These are phyloP conservation scores for Teunomyces aglyptinius DNA, from an alignment of 805 yeast species.

Conservation along the genomic window DNA sequence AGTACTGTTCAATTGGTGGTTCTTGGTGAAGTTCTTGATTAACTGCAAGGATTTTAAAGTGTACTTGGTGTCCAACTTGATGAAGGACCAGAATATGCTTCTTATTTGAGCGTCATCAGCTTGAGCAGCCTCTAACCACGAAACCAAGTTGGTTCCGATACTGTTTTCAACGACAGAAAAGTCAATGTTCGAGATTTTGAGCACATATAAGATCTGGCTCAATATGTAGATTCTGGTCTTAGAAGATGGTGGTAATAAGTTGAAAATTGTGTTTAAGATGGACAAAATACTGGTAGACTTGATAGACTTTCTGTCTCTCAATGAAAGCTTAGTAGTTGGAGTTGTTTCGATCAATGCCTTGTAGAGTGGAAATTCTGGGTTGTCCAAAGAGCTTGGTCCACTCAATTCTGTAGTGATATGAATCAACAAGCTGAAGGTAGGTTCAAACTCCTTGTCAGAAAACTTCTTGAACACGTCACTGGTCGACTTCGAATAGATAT, in stretches of 20 bases:
- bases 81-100: conserved; percentile 36
- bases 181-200: conserved; percentile 27
- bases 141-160: conserved; percentile 34
- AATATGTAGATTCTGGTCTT: conserved; percentile 30
- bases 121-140: conserved; percentile 34
- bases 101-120: conserved; percentile 29
- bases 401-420: conserved; percentile 32
- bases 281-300: conserved; percentile 42
- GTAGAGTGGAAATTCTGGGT: conserved; percentile 20
- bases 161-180: conserved; percentile 33
- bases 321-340: conserved; percentile 37
- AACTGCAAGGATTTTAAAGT: conserved; percentile 31
- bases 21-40: conserved; percentile 34
- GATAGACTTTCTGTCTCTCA: conserved; percentile 45
- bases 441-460: conserved; percentile 45
- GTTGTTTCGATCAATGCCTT: conserved; percentile 28
- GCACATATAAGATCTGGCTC: conserved; percentile 30
- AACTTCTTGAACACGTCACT: conserved; percentile 31
- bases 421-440: conserved; percentile 41
- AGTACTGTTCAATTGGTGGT: conserved; percentile 18
- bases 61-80: conserved; percentile 32
- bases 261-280: conserved; percentile 40
- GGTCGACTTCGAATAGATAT: conserved; percentile 28
- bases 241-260: conserved; percentile 37
- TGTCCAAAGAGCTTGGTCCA: conserved; percentile 14